Percentiles rank a stretch among this genome's conserved stretches.
phyloP scores from a whole-genome alignment of 352 stramenopile genomes.

The Phytophthora podocarpi region DNA sequence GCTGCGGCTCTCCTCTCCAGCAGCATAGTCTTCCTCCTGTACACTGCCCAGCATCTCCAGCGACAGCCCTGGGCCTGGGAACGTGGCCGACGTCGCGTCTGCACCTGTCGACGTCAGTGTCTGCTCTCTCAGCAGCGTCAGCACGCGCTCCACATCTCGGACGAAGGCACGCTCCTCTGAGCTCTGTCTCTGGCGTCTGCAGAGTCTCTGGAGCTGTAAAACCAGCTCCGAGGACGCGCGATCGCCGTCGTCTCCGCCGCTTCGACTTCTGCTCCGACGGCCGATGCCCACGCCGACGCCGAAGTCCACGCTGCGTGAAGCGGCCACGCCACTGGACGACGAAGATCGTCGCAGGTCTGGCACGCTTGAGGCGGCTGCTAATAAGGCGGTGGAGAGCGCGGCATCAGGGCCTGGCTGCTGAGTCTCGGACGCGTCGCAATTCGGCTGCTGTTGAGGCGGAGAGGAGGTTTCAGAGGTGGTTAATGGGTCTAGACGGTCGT shows the following conservation, averaged over 20 bases:
- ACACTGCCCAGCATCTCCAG: constrained; percentile 30
- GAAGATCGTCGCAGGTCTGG: constrained; percentile 24
- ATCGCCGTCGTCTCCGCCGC: constrained; percentile 32
- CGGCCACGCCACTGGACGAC: constrained; percentile 7
- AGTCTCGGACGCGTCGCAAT: constrained; percentile 36
- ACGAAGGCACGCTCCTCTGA: constrained; percentile 70
- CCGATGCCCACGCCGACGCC: not conserved
- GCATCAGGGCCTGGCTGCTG: not conserved
- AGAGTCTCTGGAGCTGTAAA: constrained; percentile 61
- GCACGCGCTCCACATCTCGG: constrained; percentile 69
- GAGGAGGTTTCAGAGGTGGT: not conserved
- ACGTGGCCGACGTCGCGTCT: constrained; percentile 35
- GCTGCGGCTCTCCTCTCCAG: constrained; percentile 10
- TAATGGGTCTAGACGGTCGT: not conserved
- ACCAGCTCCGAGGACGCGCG: constrained; percentile 56
- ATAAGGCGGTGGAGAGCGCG: constrained; percentile 3
- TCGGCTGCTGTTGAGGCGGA: constrained; percentile 28
- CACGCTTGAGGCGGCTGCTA: constrained; percentile 1
- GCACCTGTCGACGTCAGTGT: not conserved
- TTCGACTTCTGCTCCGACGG: constrained; percentile 27
- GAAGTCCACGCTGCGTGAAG: not conserved
- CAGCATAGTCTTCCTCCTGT: constrained; percentile 26
- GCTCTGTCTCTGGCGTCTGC: constrained; percentile 64
- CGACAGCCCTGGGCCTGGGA: constrained; percentile 18
- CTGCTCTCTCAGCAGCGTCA: constrained; percentile 44